Evolutionary conservation across 1,284 basidiomycete species (phyloP), one percentile per base, ranked within the genome.

Genomic region (Naganishia sp.): DNA sequence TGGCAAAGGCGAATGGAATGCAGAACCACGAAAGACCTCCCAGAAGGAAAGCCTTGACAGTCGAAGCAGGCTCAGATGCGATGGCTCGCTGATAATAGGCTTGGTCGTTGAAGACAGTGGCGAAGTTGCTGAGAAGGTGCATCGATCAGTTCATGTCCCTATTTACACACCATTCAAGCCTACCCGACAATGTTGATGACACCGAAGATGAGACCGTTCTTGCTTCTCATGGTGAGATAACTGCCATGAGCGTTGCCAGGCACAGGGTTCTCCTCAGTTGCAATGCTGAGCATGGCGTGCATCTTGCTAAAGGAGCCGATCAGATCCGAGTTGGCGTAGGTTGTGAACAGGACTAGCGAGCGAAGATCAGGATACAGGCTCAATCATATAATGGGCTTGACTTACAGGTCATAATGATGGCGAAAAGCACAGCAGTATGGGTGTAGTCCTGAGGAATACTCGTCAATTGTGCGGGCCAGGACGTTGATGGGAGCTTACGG

Each of bases 1-100:
- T 77, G 7, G 78, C 74, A 52, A 78, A 74, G n/a, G 71, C 75
- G 76, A 92, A 90, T 0, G 91, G 90, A 66, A 91, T 90, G 1
- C 89, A 87, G 73, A 93, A 87, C 90, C 91, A 92, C 13, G 90
- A 88, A 2, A 94, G 77, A n/a, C 93, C 93, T 55, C 92, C 93
- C 25, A 92, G 83, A 10, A 95, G 81, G 80, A 93, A 96, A 0
- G 90, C 93, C 76, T 90, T 90, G 55, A 93, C 90, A 31, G 88
- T 89, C n/a, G 85, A 88, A 1, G 86, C 86, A 0, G 92, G 92
- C 33, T 87, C 83, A 66, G 87, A 88, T 0, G 93, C 92, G 72
- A 95, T 93, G 2, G 91, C 59, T 54, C 70, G 43, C 61, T 71
- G 68, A 55, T 77, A 81, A 72, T 81, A 82, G 3, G 79, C 77